phyloP scores from a whole-genome alignment of 768 basidiomycete genomes.

The Auriculariales sp. region DNA sequence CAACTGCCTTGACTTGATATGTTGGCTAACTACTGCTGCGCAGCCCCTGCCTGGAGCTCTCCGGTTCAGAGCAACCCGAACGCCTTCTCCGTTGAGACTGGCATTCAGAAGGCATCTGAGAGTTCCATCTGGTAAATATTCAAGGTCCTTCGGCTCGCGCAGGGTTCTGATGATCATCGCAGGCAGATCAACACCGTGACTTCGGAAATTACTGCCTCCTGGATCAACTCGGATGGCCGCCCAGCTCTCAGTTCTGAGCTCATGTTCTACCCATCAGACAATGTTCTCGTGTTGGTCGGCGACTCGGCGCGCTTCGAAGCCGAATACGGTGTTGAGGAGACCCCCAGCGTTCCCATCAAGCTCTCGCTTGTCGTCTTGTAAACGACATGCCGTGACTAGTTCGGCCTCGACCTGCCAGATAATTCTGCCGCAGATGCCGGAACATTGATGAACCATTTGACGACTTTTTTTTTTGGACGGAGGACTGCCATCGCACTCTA shows the following conservation, averaged over 20 bases:
- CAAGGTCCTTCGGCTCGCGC: no score
- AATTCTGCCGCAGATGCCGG: neutral
- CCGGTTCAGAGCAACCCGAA: neutral
- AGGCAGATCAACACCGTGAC: no score
- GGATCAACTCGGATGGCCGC: neutral
- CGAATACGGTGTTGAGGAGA: neutral
- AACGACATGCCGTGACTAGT: no score
- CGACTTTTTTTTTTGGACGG: no score
- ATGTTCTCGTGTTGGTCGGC: neutral
- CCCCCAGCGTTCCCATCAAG: neutral
- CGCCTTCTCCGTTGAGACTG: neutral
- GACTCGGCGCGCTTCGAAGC: neutral
- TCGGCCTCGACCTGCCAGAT: no score
- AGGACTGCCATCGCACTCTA: neutral
- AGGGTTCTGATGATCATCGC: no score
- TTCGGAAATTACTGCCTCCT: neutral
- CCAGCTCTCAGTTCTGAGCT: neutral
- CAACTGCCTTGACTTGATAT: no score
- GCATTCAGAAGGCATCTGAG: neutral
- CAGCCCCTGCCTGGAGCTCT: neutral
- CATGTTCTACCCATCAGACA: neutral
- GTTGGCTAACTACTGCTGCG: neutral
- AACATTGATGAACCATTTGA: neutral
- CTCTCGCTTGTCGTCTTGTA: conserved; percentile 1
- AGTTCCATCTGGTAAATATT: neutral